phyloP scores from a whole-genome alignment of 2,329 filamentous ascomycete species.

The Thermoascus crustaceus region DNA sequence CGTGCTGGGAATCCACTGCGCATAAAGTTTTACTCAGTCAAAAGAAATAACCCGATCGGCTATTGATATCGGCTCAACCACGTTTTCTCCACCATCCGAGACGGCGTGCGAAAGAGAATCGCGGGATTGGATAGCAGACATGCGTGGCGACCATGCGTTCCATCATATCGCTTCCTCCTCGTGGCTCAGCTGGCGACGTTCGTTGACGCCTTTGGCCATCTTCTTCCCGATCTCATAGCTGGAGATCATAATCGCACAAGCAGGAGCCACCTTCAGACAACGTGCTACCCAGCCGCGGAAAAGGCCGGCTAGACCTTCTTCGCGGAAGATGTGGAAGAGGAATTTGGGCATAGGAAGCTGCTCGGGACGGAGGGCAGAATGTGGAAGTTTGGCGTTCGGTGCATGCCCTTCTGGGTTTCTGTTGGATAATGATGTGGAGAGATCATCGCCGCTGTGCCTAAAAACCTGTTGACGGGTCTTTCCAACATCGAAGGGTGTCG shows the following conservation, averaged over 20 bases:
- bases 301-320: slow-evolving; percentile 70
- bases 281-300: slow-evolving; percentile 89
- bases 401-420: slow-evolving; percentile 6
- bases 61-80: no score
- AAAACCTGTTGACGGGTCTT: slow-evolving; percentile 91
- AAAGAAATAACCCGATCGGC: no score
- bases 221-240: slow-evolving; percentile 95
- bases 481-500: slow-evolving; percentile 93
- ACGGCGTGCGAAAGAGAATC: no score
- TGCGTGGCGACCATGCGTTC: no score
- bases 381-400: slow-evolving; percentile 9
- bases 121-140: not conserved
- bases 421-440: slow-evolving; percentile 11
- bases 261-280: slow-evolving; percentile 88
- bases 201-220: slow-evolving; percentile 69
- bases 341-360: slow-evolving; percentile 71
- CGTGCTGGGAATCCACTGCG: no score
- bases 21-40: no score
- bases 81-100: no score
- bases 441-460: slow-evolving; percentile 46
- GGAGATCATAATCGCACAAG: slow-evolving; percentile 98
- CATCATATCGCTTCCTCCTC: slow-evolving; percentile 5
- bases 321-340: slow-evolving; percentile 81
- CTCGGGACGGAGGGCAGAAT: slow-evolving; percentile 50
- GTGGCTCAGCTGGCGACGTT: slow-evolving; percentile 39